A percentile compares a stretch with the other conserved stretches of the same genome.
These are phyloP conservation scores for Tolypocladium amazonense DNA, from an alignment of 2,329 filamentous ascomycete species.

Conservation along the genomic window DNA sequence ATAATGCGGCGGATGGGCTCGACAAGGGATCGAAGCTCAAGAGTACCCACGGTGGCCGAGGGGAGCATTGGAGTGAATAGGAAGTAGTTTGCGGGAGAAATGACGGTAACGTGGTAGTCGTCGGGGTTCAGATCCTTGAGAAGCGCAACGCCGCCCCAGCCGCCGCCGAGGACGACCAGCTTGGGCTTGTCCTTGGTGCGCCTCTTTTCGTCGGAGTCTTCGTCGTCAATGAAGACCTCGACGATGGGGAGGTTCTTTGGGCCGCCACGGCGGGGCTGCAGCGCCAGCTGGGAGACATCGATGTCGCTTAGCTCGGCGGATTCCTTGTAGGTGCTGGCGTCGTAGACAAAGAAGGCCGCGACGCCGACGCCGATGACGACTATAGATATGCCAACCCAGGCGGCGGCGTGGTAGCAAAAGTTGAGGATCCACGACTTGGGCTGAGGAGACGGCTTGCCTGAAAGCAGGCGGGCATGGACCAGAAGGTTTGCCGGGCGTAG, in stretches of 20 bases:
- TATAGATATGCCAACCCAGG: slow-evolving; percentile 57
- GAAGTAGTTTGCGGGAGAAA: slow-evolving; percentile 94
- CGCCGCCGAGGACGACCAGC: slow-evolving; percentile 83
- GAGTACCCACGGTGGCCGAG: slow-evolving; percentile 88
- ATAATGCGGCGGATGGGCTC: slow-evolving; percentile 88
- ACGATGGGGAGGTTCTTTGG: slow-evolving; percentile 93
- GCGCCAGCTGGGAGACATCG: slow-evolving; percentile 71
- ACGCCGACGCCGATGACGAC: slow-evolving; percentile 59
- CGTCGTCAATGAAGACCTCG: slow-evolving; percentile 79
- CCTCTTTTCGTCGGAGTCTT: slow-evolving; percentile 62
- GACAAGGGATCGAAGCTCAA: slow-evolving; percentile 82
- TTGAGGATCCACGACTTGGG: slow-evolving; percentile 36
- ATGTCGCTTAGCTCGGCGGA: slow-evolving; percentile 58
- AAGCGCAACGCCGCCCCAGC: slow-evolving; percentile 89
- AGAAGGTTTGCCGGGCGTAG: not conserved
- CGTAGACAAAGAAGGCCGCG: slow-evolving; percentile 83
- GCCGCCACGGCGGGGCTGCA: slow-evolving; percentile 72
- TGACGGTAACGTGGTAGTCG: slow-evolving; percentile 91
- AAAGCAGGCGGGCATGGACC: slow-evolving; percentile 21
- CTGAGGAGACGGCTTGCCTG: slow-evolving; percentile 42
- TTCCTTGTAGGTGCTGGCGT: slow-evolving; percentile 81
- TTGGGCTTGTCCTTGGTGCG: slow-evolving; percentile 79
- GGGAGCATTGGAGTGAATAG: slow-evolving; percentile 97
- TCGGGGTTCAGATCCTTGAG: slow-evolving; percentile 83
- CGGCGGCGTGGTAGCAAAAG: slow-evolving; percentile 58